These are phyloP conservation scores for Linaria vulgaris DNA, from an alignment of 257 asterid species.

Conservation along the genomic window DNA sequence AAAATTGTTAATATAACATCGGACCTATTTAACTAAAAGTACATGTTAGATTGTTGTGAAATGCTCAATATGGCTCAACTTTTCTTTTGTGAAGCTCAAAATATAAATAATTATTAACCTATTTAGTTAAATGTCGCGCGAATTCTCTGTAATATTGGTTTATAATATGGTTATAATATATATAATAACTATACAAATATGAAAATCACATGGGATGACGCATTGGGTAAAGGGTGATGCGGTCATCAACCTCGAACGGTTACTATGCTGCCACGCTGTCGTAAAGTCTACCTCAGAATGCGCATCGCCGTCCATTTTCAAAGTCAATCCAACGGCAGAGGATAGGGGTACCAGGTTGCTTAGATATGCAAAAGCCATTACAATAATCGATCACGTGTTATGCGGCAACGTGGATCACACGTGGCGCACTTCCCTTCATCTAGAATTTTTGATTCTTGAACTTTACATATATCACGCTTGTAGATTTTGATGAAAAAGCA, in stretches of 20 bases:
- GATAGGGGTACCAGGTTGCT: slow-evolving; percentile 23
- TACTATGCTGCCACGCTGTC: slow-evolving; percentile 34
- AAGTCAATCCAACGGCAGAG: slow-evolving; percentile 33
- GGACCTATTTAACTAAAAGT: too few relatives aligned
- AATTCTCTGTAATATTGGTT: too few relatives aligned
- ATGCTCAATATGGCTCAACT: too few relatives aligned
- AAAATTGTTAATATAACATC: too few relatives aligned
- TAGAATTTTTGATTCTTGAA: slow-evolving; percentile 34
- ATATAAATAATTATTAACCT: too few relatives aligned
- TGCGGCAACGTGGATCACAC: slow-evolving; percentile 36
- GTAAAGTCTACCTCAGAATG: slow-evolving; percentile 25
- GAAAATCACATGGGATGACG: slow-evolving; percentile 15
- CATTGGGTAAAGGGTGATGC: slow-evolving; percentile 21
- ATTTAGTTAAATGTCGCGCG: too few relatives aligned
- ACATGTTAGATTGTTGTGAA: too few relatives aligned
- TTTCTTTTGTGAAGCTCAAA: too few relatives aligned
- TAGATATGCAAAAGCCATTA: not conserved
- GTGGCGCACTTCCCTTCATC: slow-evolving; percentile 30
- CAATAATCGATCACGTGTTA: slow-evolving; percentile 32
- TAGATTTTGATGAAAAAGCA: too few relatives aligned
- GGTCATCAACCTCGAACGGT: slow-evolving; percentile 36
- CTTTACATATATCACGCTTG: too few relatives aligned
- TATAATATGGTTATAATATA: too few relatives aligned
- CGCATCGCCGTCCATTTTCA: slow-evolving; percentile 35
- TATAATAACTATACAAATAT: too few relatives aligned